phyloP scores from a whole-genome alignment of 495 filamentous ascomycete genomes.

The Oleoguttula mirabilis region DNA sequence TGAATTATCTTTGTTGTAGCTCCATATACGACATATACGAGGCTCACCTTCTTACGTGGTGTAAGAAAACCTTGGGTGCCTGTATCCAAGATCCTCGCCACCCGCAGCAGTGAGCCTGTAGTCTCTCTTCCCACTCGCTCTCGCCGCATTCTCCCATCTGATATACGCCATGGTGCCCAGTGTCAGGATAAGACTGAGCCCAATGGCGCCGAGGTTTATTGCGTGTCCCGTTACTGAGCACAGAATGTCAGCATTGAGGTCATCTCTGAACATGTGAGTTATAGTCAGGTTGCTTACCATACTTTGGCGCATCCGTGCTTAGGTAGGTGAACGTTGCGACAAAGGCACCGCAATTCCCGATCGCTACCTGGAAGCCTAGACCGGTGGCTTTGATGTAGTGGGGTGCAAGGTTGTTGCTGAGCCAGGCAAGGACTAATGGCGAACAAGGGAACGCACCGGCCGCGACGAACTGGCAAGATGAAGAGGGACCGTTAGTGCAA shows the following conservation, averaged over 20 bases:
- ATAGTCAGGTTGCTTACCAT: too few species aligned
- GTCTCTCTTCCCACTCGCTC: slow-evolving; percentile 34
- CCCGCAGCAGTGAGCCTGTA: slow-evolving; percentile 29
- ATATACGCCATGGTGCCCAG: slow-evolving; percentile 31
- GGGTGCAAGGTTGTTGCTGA: slow-evolving; percentile 35
- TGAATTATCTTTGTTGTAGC: too few species aligned
- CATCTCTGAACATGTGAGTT: too few species aligned
- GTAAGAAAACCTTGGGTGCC: slow-evolving; percentile 38
- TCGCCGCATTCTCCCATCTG: slow-evolving; percentile 37
- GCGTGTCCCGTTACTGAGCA: slow-evolving; percentile 39
- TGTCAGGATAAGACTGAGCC: slow-evolving; percentile 30
- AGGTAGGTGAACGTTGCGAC: slow-evolving; percentile 42
- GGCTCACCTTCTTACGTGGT: too few species aligned
- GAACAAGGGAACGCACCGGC: slow-evolving; percentile 22
- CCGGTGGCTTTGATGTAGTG: slow-evolving; percentile 41
- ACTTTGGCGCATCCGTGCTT: slow-evolving; percentile 35
- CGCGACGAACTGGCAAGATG: too few species aligned
- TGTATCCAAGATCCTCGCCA: slow-evolving; percentile 30
- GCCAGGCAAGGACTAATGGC: slow-evolving; percentile 29
- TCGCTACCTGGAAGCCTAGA: slow-evolving; percentile 33
- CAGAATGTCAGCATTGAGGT: too few species aligned
- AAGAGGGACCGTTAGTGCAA: too few species aligned
- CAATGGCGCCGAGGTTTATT: slow-evolving; percentile 36
- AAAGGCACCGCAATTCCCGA: slow-evolving; percentile 41
- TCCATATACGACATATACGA: too few species aligned